Conservation (phyloP, 2,329 filamentous ascomycete species). For the Verticillium nubilum region DNA sequence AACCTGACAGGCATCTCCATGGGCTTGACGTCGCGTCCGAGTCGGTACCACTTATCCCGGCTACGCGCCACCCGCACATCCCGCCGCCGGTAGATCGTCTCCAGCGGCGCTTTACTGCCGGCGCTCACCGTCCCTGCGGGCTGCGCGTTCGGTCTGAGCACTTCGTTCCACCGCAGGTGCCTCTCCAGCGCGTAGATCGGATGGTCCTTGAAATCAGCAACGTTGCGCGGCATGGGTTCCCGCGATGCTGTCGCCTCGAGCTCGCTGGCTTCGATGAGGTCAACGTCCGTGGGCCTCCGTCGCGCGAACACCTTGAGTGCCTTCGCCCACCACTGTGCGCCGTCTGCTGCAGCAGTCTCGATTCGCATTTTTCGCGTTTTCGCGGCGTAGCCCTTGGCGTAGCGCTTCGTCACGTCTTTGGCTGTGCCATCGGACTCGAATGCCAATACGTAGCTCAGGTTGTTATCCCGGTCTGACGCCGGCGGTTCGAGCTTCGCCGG, state of each 20-base stretch:
- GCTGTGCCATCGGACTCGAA: conserved; percentile 77
- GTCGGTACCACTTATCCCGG: conserved; percentile 84
- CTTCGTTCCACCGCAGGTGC: conserved; percentile 78
- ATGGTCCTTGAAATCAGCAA: conserved; percentile 83
- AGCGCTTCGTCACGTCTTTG: conserved; percentile 81
- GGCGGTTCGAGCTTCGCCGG: conserved; percentile 78
- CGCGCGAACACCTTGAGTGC: conserved; percentile 43
- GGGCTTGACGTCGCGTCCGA: conserved; percentile 72
- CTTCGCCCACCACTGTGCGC: conserved; percentile 47
- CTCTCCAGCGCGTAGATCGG: conserved; percentile 79
- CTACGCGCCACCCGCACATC: conserved; percentile 77
- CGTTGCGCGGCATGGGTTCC: conserved; percentile 81
- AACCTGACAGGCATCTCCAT: conserved; percentile 81
- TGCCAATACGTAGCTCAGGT: conserved; percentile 75
- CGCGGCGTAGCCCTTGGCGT: conserved; percentile 81
- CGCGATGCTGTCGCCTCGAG: conserved; percentile 63
- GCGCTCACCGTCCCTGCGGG: conserved; percentile 73
- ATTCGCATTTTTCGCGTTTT: conserved; percentile 82
- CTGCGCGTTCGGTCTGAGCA: conserved; percentile 64
- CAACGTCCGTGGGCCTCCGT: conserved; percentile 52
- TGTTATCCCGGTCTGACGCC: conserved; percentile 68
- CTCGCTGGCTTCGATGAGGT: conserved; percentile 79
- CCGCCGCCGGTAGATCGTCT: conserved; percentile 74
- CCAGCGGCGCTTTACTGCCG: conserved; percentile 57
- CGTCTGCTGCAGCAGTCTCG: conserved; percentile 50